Base-by-base conservation (phyloP, 2,329 filamentous ascomycete species). In the Cercospora zeae-maydis region DNA sequence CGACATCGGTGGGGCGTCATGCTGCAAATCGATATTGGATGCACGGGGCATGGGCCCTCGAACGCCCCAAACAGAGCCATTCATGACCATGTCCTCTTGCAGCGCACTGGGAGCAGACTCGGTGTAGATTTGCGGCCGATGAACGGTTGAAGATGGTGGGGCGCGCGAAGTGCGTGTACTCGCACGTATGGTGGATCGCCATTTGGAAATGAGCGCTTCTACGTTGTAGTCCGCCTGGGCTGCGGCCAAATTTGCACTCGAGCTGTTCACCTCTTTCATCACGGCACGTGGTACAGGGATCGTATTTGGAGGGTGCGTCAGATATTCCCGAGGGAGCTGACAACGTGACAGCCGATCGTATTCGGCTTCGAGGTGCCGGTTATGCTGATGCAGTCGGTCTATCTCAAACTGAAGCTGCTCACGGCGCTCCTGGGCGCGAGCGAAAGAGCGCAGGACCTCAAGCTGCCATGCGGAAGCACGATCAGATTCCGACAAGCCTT, bases 401-500 rank as follows among this genome's bases (percentile, higher is more conserved):
- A 81, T 67, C 61, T 76, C 76, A 11, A 71, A 68, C 53, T 76
- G 74, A 2, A 75, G 71, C 19, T 78, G 75, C 10, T 71, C 69
- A 30, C 74, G 72, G 27, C 72, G 66, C 37, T 80, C 77, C 55
- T 77, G 72, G 5, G 75, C 74, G 14, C 76, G 75, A n/a, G 76
- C 75, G 65, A 77, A 80, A 31, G 78, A 77, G 42, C 80, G 77
- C 53, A 81, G 69, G 14, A 79, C 74, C 67, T 82, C 80, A 33
- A 81, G 68, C 59, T 77, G 77, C 80, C 80, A 82, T 31, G 74
- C 75, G 34, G 78, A 75, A 52, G 78, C 74, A 53, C 76, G 72
- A 47, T 79, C 76, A 30, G 75, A 66, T n/a, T 81, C 78, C 0
- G 86, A 77, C 27, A 95, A 79, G 1, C 80, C 80, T 57, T 85